phyloP scores from a whole-genome alignment of 306 rosid species.

The Dalbergia cochinchinensis region DNA sequence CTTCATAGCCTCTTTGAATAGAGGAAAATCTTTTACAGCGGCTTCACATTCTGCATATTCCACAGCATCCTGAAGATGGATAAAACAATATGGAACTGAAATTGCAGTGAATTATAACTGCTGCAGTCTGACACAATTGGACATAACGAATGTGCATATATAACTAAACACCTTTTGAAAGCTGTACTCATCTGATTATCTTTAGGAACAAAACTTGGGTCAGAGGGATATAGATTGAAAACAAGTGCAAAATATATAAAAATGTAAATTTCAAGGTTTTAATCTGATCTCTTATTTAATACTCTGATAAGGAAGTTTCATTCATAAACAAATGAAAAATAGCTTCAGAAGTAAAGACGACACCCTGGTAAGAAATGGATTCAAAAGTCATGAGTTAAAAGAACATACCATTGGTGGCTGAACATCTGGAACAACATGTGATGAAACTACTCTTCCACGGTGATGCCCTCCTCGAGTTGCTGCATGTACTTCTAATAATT shows the following conservation, averaged over 20 bases:
- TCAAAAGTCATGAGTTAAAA: background rate
- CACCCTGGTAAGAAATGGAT: slow-evolving; percentile 18
- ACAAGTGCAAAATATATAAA: background rate
- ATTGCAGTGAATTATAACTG: background rate
- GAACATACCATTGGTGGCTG: slow-evolving; percentile 83
- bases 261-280: background rate
- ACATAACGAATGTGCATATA: background rate
- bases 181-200: background rate
- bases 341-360: background rate
- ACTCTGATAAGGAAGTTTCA: background rate
- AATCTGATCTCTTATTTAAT: background rate
- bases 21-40: slow-evolving; percentile 79
- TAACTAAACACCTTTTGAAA: background rate
- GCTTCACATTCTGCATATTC: slow-evolving; percentile 97
- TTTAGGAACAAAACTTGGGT: background rate
- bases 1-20: slow-evolving; percentile 90
- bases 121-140: background rate
- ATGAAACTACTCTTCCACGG: slow-evolving; percentile 82
- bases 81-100: slow-evolving; percentile 6
- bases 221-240: background rate
- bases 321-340: slow-evolving; percentile 48
- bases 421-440: slow-evolving; percentile 75
- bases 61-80: slow-evolving; percentile 71
- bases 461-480: slow-evolving; percentile 92
- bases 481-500: slow-evolving; percentile 84